These are phyloP conservation scores for Clonostachys sp. DNA, from an alignment of 2,329 filamentous ascomycete genomes.

Conservation along the genomic window DNA sequence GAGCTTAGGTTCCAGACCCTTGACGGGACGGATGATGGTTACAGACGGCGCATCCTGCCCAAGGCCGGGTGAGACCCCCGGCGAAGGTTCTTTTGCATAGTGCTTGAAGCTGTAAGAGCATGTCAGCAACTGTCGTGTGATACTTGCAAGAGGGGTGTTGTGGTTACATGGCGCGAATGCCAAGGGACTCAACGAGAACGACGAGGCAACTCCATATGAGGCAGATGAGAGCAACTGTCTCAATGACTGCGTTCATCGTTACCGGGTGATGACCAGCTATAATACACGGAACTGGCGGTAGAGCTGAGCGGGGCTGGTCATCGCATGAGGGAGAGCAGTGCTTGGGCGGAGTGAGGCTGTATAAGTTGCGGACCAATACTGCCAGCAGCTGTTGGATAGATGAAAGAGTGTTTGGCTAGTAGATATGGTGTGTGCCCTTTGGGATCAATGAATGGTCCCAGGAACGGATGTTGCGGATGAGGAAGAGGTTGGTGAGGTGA, in stretches of 20 bases:
- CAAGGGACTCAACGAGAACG: conserved; percentile 49
- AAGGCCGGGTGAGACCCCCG: conserved; percentile 46
- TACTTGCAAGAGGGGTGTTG: conserved; percentile 1
- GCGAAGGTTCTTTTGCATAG: conserved; percentile 44
- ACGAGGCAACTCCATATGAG: conserved; percentile 50
- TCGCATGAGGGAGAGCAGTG: too few relatives aligned
- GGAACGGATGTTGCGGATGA: too few relatives aligned
- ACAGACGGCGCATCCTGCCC: conserved; percentile 64
- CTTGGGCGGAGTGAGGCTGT: too few relatives aligned
- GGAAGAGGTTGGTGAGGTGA: too few relatives aligned
- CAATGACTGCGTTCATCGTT: conserved; percentile 10
- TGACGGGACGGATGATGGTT: conserved; percentile 88
- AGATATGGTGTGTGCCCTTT: too few relatives aligned
- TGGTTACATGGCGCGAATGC: conserved; percentile 49
- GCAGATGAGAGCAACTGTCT: conserved; percentile 39
- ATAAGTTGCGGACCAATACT: too few relatives aligned
- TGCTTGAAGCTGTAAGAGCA: conserved; percentile 38
- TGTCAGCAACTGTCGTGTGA: neutral
- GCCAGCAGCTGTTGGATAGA: too few relatives aligned
- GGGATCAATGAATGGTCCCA: too few relatives aligned
- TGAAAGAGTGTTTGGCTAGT: too few relatives aligned
- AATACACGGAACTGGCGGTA: too few relatives aligned
- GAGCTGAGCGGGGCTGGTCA: too few relatives aligned
- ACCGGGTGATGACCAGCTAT: too few relatives aligned
- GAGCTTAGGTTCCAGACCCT: conserved; percentile 83